Evolutionary conservation across 805 yeast species (phyloP).

Genomic region (Priceomyces fermenticarens): DNA sequence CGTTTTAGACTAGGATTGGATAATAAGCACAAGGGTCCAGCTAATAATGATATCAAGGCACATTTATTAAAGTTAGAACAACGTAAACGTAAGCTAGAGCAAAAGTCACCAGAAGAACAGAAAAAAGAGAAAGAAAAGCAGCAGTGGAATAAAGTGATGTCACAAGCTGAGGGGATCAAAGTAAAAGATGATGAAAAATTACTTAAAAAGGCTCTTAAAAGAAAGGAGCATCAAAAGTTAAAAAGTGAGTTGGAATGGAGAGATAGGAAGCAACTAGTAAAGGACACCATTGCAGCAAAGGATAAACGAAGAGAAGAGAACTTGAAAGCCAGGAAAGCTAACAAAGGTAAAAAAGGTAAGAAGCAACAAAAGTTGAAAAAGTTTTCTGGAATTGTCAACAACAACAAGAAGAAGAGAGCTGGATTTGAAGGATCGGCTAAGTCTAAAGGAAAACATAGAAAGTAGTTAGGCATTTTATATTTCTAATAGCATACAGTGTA

Average conservation of each 20-base stretch:
- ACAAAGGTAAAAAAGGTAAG: slow-evolving; percentile 77
- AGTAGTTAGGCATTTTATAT: slow-evolving; percentile 10
- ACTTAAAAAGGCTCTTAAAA: slow-evolving; percentile 79
- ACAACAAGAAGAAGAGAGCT: slow-evolving; percentile 60
- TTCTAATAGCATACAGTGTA: neutral
- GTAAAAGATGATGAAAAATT: slow-evolving; percentile 87
- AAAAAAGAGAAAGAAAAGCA: slow-evolving; percentile 64
- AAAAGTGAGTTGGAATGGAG: slow-evolving; percentile 90
- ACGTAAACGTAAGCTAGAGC: slow-evolving; percentile 61
- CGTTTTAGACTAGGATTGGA: slow-evolving; percentile 48
- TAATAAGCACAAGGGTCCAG: slow-evolving; percentile 72
- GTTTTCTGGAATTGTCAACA: slow-evolving; percentile 54
- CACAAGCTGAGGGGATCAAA: slow-evolving; percentile 85
- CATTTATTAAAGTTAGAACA: slow-evolving; percentile 75
- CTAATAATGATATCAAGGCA: slow-evolving; percentile 77
- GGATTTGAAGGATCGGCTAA: slow-evolving; percentile 83
- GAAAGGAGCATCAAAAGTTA: slow-evolving; percentile 78
- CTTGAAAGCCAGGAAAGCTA: slow-evolving; percentile 77
- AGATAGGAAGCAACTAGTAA: slow-evolving; percentile 80
- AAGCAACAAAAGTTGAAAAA: slow-evolving; percentile 68
- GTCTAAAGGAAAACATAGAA: slow-evolving; percentile 28
- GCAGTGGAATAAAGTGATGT: slow-evolving; percentile 80
- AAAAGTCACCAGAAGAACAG: slow-evolving; percentile 60
- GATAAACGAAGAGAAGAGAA: slow-evolving; percentile 91
- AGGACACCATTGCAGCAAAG: slow-evolving; percentile 68